A percentile compares a stretch with the other conserved stretches of the same genome.
Evolutionary conservation across 345 rosid species (phyloP).

Genomic region (Eucalyptus pauciflora): DNA sequence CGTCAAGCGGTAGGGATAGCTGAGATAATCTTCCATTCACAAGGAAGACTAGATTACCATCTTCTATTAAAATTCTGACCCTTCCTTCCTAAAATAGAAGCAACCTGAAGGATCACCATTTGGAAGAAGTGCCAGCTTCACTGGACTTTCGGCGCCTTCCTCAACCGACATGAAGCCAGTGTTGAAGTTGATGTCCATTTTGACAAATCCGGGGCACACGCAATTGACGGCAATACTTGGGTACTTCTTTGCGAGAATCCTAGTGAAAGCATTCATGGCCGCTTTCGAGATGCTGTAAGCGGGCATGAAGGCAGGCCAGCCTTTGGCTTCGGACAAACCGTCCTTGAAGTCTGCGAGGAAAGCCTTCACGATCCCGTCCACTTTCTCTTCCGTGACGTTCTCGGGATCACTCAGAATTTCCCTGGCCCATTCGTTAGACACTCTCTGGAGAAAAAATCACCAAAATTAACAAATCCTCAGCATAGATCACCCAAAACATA

Average conservation of each 20-base stretch:
- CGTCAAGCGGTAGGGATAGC: not conserved
- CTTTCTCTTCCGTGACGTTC: not conserved
- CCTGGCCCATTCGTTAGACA: not conserved
- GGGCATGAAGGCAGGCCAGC: not conserved
- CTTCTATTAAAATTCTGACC: slow-evolving; percentile 5
- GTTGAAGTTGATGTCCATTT: slow-evolving; percentile 23
- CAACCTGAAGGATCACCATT: slow-evolving; percentile 35
- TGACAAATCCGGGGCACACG: slow-evolving; percentile 45
- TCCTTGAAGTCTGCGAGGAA: not conserved
- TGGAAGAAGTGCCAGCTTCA: slow-evolving; percentile 24
- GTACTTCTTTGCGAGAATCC: slow-evolving; percentile 28
- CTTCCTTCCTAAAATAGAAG: slow-evolving; percentile 18
- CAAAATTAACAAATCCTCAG: not conserved
- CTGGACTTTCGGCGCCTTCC: slow-evolving; percentile 34
- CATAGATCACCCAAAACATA: not conserved
- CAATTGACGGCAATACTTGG: slow-evolving; percentile 17
- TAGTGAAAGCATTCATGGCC: slow-evolving; percentile 27
- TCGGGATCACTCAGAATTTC: not conserved
- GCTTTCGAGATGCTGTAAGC: slow-evolving; percentile 33
- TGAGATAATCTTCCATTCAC: not conserved
- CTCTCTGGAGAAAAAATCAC: not conserved
- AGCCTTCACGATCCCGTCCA: not conserved
- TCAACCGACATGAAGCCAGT: slow-evolving; percentile 15
- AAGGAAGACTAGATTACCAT: not conserved
- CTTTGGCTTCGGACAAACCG: not conserved